phyloP scores from a whole-genome alignment of 495 filamentous ascomycete genomes.

The Neurospora sp. region DNA sequence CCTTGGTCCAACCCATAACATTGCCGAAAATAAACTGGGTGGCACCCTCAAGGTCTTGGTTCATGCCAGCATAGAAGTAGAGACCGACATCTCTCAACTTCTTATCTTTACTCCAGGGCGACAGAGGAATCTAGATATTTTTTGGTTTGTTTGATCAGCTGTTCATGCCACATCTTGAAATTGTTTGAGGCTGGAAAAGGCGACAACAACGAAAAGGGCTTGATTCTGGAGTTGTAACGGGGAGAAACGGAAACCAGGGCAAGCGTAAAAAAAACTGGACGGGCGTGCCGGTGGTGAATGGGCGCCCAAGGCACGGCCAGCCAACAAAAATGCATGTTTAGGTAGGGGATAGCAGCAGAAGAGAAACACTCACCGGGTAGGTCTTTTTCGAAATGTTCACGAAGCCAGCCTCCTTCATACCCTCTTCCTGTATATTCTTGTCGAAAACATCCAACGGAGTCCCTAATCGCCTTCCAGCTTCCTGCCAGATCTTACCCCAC shows the following conservation, averaged over 20 bases:
- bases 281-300: too few relatives aligned
- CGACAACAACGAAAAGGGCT: too few relatives aligned
- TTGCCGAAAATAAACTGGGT: slow-evolving; percentile 24
- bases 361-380: neutral
- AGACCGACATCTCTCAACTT: neutral
- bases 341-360: neutral
- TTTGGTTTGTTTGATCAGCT: neutral
- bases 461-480: slow-evolving; percentile 7
- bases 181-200: neutral
- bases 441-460: slow-evolving; percentile 10
- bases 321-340: too few relatives aligned
- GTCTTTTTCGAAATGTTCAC: neutral
- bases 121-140: neutral
- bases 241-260: too few relatives aligned
- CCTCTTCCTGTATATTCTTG: slow-evolving; percentile 20
- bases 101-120: neutral
- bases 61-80: neutral
- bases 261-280: too few relatives aligned
- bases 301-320: too few relatives aligned
- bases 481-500: slow-evolving; percentile 14
- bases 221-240: too few relatives aligned
- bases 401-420: slow-evolving; percentile 20
- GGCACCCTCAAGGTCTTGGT: neutral
- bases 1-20: slow-evolving; percentile 19
- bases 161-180: neutral